Conservation (phyloP, 345 rosid species). For the Camelina neglecta region DNA sequence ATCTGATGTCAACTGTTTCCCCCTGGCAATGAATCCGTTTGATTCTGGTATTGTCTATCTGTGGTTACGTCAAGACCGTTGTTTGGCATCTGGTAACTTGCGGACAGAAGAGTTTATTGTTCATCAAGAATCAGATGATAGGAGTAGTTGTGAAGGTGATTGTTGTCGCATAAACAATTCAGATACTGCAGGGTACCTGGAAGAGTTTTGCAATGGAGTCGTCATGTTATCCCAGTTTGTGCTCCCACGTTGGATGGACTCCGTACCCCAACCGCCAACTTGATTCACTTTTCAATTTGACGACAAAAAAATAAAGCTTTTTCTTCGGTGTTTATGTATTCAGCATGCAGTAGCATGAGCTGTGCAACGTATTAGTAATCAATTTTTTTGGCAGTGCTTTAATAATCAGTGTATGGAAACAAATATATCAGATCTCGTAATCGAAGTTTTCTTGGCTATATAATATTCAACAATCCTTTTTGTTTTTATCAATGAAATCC, state of each 20-base stretch:
- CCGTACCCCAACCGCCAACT: background rate
- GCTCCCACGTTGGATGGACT: slow-evolving; percentile 27
- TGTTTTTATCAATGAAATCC: background rate
- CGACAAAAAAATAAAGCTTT: background rate
- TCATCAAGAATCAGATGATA: background rate
- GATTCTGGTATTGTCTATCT: background rate
- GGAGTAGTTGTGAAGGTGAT: background rate
- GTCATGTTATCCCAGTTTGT: slow-evolving; percentile 16
- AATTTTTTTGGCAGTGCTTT: too few species aligned
- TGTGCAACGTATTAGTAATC: too few species aligned
- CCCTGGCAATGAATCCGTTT: background rate
- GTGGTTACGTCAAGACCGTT: background rate
- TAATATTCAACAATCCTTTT: background rate
- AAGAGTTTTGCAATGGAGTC: background rate
- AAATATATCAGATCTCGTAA: background rate
- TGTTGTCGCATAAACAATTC: background rate
- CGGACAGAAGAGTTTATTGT: background rate
- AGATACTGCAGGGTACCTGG: background rate
- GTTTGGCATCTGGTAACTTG: background rate
- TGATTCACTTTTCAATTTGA: slow-evolving; percentile 1
- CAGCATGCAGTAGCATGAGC: too few species aligned
- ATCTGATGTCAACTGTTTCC: background rate
- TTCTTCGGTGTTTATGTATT: background rate
- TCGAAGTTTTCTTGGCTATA: too few species aligned
- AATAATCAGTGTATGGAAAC: too few species aligned